Conservation (phyloP, 768 basidiomycete species). For the Termitomyces sp. region DNA sequence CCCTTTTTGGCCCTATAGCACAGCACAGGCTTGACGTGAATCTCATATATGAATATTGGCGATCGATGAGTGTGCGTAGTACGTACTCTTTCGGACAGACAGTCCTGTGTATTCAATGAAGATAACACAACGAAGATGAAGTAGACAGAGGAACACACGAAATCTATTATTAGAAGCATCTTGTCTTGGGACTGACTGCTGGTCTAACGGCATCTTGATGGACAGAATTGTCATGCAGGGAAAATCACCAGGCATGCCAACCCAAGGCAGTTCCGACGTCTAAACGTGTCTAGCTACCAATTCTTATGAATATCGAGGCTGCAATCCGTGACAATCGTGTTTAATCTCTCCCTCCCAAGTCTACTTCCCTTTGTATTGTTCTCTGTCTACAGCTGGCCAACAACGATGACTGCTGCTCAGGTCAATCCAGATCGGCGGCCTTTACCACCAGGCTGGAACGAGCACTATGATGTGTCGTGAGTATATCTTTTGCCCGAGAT, state of each 20-base stretch:
- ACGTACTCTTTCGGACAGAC: neutral
- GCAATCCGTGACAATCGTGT: neutral
- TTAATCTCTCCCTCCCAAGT: neutral
- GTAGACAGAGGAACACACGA: neutral
- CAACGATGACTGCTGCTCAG: slow-evolving; percentile 3
- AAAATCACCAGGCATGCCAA: neutral
- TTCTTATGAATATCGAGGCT: neutral
- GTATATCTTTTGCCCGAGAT: neutral
- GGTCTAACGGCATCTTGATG: neutral
- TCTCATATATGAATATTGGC: neutral
- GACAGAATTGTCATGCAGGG: neutral
- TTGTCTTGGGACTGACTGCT: neutral
- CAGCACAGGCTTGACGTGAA: neutral
- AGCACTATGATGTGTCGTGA: slow-evolving; percentile 16
- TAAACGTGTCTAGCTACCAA: neutral
- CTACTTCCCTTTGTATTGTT: too few species aligned
- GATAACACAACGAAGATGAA: neutral
- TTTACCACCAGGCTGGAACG: slow-evolving; percentile 15
- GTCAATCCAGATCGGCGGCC: slow-evolving; percentile 15
- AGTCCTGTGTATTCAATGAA: neutral
- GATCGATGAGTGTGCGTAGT: neutral
- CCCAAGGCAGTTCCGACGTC: neutral
- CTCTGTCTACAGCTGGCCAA: neutral
- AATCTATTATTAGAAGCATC: neutral
- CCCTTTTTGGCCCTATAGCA: neutral